Conservation (phyloP, 164 flowering plant genomes). For the Berberis thunbergii region DNA sequence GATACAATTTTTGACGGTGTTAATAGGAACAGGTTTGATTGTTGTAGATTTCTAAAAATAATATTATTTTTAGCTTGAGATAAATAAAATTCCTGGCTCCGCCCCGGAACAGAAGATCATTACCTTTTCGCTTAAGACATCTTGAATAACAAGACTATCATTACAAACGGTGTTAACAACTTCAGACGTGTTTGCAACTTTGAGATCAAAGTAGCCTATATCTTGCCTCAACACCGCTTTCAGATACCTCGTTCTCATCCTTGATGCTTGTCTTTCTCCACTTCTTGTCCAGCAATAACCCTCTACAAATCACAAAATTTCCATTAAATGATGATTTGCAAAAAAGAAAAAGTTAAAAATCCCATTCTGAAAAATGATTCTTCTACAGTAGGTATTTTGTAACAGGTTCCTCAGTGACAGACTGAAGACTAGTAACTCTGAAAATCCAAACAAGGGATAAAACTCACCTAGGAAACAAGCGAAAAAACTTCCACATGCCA, state of each 20-base stretch:
- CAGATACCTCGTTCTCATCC: neutral
- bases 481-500: neutral
- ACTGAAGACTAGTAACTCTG: neutral
- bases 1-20: neutral
- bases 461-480: neutral
- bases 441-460: neutral
- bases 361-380: neutral
- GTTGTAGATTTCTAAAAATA: neutral
- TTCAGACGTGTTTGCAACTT: neutral
- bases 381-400: no score
- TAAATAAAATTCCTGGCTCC: no score
- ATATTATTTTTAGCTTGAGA: no score
- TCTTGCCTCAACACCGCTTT: conserved; percentile 1
- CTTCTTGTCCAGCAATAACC: conserved; percentile 1
- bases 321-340: neutral
- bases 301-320: neutral
- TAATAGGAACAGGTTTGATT: neutral
- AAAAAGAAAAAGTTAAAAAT: neutral
- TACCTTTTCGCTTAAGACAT: conserved; percentile 3
- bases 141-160: neutral
- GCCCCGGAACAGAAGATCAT: no score
- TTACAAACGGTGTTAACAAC: conserved; percentile 1
- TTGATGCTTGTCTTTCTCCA: conserved; percentile 2
- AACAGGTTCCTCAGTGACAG: no score
- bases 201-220: neutral